Percentiles rank a stretch among this genome's conserved stretches.
Conservation (phyloP, 306 rosid genomes). For the Corylus heterophylla region DNA sequence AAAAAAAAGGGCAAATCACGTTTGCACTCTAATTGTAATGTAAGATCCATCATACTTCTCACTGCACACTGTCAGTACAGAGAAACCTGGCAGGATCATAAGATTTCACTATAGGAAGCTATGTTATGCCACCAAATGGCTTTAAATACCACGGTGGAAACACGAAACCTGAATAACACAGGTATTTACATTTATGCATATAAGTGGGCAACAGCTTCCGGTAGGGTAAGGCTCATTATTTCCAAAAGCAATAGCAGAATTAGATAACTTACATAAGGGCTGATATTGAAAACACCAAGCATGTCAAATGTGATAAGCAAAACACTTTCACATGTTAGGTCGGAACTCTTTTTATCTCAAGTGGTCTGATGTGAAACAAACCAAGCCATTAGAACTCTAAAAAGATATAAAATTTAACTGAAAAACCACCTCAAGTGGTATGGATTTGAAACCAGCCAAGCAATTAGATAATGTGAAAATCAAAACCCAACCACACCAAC, state of each 20-base stretch:
- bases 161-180: slow-evolving; percentile 27
- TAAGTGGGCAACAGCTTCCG: slow-evolving; percentile 58
- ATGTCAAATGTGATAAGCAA: not conserved
- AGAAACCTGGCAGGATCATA: slow-evolving; percentile 98
- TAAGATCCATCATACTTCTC: slow-evolving; percentile 99
- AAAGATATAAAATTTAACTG: not conserved
- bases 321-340: not conserved
- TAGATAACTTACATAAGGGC: not conserved
- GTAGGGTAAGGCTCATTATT: not conserved
- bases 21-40: slow-evolving; percentile 31
- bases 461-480: not conserved
- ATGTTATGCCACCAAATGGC: slow-evolving; percentile 57
- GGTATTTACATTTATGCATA: slow-evolving; percentile 20
- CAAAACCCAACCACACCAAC: not conserved
- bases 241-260: not conserved
- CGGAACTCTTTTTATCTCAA: not conserved
- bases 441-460: not conserved
- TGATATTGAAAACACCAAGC: not conserved
- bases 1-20: slow-evolving; percentile 7
- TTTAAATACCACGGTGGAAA: slow-evolving; percentile 68
- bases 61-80: slow-evolving; percentile 99
- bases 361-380: not conserved
- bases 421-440: not conserved
- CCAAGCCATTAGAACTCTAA: not conserved
- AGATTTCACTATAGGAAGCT: slow-evolving; percentile 75